phyloP scores from a whole-genome alignment of 1,284 basidiomycete species.

The Microbotryum lychnidis-dioicae region DNA sequence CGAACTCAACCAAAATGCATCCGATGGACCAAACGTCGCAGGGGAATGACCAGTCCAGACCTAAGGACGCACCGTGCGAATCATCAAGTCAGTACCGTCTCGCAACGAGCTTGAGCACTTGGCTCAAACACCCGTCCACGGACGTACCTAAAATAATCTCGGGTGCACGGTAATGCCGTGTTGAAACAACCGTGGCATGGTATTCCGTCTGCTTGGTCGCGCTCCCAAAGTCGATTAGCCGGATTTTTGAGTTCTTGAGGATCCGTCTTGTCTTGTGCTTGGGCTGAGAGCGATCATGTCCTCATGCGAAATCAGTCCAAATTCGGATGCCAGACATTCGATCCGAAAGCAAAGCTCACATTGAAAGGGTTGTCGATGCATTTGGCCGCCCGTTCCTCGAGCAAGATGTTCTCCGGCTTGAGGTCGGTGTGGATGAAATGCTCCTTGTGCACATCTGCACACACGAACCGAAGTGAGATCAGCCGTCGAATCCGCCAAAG shows the following conservation, averaged over 20 bases:
- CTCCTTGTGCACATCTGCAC: constrained; percentile 76
- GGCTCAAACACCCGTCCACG: background rate
- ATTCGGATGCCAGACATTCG: too few species aligned
- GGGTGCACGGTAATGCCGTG: constrained; percentile 95
- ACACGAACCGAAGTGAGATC: background rate
- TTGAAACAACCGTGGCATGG: constrained; percentile 94
- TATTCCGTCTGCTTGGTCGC: constrained; percentile 98
- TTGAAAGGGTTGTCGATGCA: too few species aligned
- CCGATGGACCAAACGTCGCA: constrained; percentile 98
- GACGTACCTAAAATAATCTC: constrained; percentile 91
- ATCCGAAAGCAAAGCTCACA: too few species aligned
- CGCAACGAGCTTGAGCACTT: background rate
- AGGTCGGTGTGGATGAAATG: constrained; percentile 95
- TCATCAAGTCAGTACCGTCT: constrained; percentile 3
- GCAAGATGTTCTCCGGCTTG: constrained; percentile 95
- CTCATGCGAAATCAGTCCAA: too few species aligned
- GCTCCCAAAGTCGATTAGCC: constrained; percentile 96
- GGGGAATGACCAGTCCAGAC: constrained; percentile 94
- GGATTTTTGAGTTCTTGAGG: constrained; percentile 81
- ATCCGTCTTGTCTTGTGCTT: constrained; percentile 54
- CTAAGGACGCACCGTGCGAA: constrained; percentile 43
- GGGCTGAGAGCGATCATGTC: constrained; percentile 1
- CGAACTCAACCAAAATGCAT: constrained; percentile 98
- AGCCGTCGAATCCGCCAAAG: background rate
- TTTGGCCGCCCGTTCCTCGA: constrained; percentile 66